Base-by-base conservation (phyloP, 768 basidiomycete species). In the Nevesoporus exiguus region DNA sequence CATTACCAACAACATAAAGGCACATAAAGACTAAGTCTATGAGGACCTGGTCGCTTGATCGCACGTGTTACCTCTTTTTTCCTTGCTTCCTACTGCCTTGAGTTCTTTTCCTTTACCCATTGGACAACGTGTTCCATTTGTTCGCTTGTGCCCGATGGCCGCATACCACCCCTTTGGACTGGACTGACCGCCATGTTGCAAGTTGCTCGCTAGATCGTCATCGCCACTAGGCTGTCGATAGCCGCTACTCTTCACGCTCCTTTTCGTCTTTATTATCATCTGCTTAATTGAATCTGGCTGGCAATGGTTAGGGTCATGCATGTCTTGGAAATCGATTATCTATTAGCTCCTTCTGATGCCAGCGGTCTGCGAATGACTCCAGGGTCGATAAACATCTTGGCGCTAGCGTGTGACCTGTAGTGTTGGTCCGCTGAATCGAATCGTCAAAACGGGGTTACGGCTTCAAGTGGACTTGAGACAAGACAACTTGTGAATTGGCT, bases 1-100 rank as follows among this genome's bases (percentile, higher is more conserved):
- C 25, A 71, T 81, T 21, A 77, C 72, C 41, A 75, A 78, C 46
- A 74, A 77, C 60, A 73, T 66, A 42, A 68, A 72, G 49, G n/a
- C n/a, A n/a, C n/a, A n/a, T n/a, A n/a, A 77, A 40, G 1, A 53
- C 3, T 19, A 77, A 29, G 43, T 61, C n/a, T n/a, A n/a, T n/a
- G 61, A 54, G 31, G 39, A 37, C 36, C 49, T 30, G 30, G 31
- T 55, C 27, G 39, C 22, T n/a, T 10, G 27, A n/a, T 6, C 7
- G 10, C 44, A n/a, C n/a, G n/a, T n/a, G n/a, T n/a, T n/a, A n/a
- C n/a, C 4, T 7, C 44, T 52, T 7, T 39, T 39, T 39, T 39
- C n/a, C 25, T 39, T 37, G 41, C 25, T 8, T 29, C 27, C 8
- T 29, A 29, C n/a, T n/a, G n/a, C n/a, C n/a, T n/a, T n/a, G n/a